Evolutionary conservation across 768 basidiomycete genomes (phyloP), one percentile per base, ranked within the genome.

Genomic region (Sporobolomyces roseus): DNA sequence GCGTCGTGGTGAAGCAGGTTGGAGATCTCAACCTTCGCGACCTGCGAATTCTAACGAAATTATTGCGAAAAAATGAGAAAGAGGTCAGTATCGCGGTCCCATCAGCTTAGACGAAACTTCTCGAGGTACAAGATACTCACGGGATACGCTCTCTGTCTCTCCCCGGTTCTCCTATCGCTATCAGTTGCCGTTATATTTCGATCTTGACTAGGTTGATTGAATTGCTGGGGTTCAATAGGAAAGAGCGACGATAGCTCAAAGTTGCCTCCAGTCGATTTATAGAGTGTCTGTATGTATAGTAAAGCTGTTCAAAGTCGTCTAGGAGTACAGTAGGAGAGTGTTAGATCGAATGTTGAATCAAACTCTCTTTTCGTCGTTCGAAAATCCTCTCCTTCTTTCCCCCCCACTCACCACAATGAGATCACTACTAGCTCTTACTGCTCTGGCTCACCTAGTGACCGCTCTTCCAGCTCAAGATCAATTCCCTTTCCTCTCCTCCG

Each of bases 381-480:
- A 10, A 46, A 14, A 46, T 29, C 25, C 27, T 27, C 49, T 27
- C 17, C 7, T 10, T 50, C 49, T 29, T 25, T 27, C 25, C 17
- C 25, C n/a, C 25, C 25, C 49, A 25, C 45, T 46, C 21, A 14
- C 45, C 21, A 46, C 45, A 19, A 55, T 55, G 54, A 33, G 54
- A 3, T 36, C 54, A 3, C 54, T 36, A 16, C n/a, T n/a, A n/a
- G n/a, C n/a, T n/a, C n/a, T n/a, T n/a, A n/a, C 21, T 36, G 33
- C 54, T 55, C 35, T 36, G 35, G 13, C 33, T 55, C 35, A 36
- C 4, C n/a, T 25, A 10, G 54, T n/a, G 6, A n/a, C 35, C 19
- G 54, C 33, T 16, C 54, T 55, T 33, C 54, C 54, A 14, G 35
- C 54, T 6, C 56, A 58, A 30, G 46, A 41, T 35, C 55, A 49